phyloP scores from a whole-genome alignment of 768 basidiomycete species.

The Neoboletus subvelutipes region DNA sequence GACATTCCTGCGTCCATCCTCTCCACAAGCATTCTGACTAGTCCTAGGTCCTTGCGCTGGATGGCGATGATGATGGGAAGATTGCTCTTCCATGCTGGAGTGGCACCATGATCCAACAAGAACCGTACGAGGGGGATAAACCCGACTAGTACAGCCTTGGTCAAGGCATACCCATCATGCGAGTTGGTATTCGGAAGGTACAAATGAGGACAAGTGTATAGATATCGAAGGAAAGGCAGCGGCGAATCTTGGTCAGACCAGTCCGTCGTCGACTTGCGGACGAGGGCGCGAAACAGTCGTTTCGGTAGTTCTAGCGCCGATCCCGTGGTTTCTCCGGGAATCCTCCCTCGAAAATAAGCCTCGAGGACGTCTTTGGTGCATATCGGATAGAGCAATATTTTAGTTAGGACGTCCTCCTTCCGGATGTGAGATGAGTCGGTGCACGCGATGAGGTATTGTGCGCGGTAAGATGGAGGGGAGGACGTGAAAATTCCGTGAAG shows the following conservation, averaged over 20 bases:
- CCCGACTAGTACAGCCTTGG: slow-evolving; percentile 67
- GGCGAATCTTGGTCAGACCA: slow-evolving; percentile 57
- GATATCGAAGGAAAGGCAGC: slow-evolving; percentile 60
- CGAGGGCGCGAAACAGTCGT: slow-evolving; percentile 61
- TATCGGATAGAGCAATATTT: slow-evolving; percentile 46
- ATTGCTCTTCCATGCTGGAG: slow-evolving; percentile 57
- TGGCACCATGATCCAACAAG: slow-evolving; percentile 70
- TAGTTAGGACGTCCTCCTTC: slow-evolving; percentile 37
- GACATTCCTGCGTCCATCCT: slow-evolving; percentile 33
- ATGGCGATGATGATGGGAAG: slow-evolving; percentile 80
- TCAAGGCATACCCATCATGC: slow-evolving; percentile 79
- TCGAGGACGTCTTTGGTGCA: slow-evolving; percentile 42
- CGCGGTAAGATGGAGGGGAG: slow-evolving; percentile 58
- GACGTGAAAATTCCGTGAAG: slow-evolving; percentile 54
- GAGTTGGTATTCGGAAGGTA: slow-evolving; percentile 56
- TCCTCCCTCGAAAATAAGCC: slow-evolving; percentile 39
- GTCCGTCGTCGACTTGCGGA: slow-evolving; percentile 26
- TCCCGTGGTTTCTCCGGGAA: not conserved
- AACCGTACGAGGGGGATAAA: slow-evolving; percentile 66
- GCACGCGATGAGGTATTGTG: slow-evolving; percentile 58
- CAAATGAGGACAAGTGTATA: slow-evolving; percentile 45
- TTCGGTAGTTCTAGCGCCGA: slow-evolving; percentile 55
- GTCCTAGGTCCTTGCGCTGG: slow-evolving; percentile 56
- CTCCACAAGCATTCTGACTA: slow-evolving; percentile 80
- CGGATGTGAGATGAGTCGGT: slow-evolving; percentile 18